These are phyloP conservation scores for Grammothele lineata DNA, from an alignment of 768 basidiomycete genomes.

Conservation along the genomic window DNA sequence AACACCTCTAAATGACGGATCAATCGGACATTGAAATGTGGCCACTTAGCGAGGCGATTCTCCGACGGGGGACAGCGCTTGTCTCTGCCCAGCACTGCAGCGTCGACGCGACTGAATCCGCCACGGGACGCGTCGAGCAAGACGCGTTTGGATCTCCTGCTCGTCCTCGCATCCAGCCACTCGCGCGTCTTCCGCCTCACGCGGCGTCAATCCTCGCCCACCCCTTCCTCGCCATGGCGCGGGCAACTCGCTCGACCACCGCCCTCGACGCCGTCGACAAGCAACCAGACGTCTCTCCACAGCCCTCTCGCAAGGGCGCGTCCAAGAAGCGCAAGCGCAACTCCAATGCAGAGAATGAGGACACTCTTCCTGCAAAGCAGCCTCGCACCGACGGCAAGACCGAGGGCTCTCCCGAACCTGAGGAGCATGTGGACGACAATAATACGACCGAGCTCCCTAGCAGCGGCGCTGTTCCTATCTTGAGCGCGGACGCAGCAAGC, in stretches of 20 bases:
- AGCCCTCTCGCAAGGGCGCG: constrained; percentile 25
- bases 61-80: not conserved
- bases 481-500: constrained; percentile 40
- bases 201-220: constrained; percentile 11
- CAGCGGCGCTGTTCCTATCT: constrained; percentile 46
- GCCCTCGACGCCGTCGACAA: constrained; percentile 39
- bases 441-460: constrained; percentile 28
- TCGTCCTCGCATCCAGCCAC: constrained; percentile 22
- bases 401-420: constrained; percentile 23
- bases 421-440: constrained; percentile 10
- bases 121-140: constrained; percentile 24
- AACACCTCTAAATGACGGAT: constrained; percentile 14
- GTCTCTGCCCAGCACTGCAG: constrained; percentile 8
- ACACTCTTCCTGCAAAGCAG: constrained; percentile 48
- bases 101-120: constrained; percentile 20
- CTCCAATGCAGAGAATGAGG: constrained; percentile 40
- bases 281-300: constrained; percentile 26
- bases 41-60: not conserved
- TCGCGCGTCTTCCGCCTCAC: constrained; percentile 28
- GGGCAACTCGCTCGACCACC: constrained; percentile 68
- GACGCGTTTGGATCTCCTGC: constrained; percentile 18
- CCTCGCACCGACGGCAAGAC: constrained; percentile 39
- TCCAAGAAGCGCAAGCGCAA: constrained; percentile 69
- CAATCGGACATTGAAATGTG: not conserved
- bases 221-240: constrained; percentile 48